Base-by-base conservation (phyloP, 2,329 filamentous ascomycete species). In the Aulographum hederae region DNA sequence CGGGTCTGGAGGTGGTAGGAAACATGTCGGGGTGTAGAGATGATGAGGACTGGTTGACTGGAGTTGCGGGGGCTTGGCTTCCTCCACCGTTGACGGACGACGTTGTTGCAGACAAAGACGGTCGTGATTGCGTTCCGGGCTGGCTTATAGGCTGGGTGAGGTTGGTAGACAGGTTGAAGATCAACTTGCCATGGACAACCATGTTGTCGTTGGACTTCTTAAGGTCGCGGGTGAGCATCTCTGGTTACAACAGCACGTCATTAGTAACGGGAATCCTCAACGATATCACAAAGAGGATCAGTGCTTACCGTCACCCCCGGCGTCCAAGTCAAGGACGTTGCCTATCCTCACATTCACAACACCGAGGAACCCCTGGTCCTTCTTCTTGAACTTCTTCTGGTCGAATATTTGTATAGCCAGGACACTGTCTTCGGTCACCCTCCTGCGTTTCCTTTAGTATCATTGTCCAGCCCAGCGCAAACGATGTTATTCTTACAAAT, bases 351-450 rank as follows among this genome's bases (percentile, higher is more conserved):
- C 78, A 53, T 98, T 98, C 49, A 98, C 94, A 33, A 98, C 89
- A 35, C 89, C 89, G 5, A 98, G 66, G 51, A 98, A 98, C 6
- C 89, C 89, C 54, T 98, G 89, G 46, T 98, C 89, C 82, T 95
- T 98, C 72, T 98, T 98, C 67, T 98, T 98, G 63, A 98, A 98
- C 61, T 98, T 98, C 65, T 94, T 94, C 59, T 98, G 89, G 57
- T 98, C 89, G 52, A 98, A 98, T 34, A 98, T 93, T 52, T 98
- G 89, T 29, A 98, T 85, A 5, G 89, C 89, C 30, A 98, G 67
- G 48, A 98, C 94, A 54, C 85, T 92, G 48, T 93, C 86, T 53
- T 98, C 89, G 38, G 77, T 89, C 37, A 82, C 86, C 52, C 70
- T 71, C 63, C 89, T 95, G 51, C 36, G 18, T 32, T 18, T 17